Conservation (phyloP, 768 basidiomycete species). For the Tubosaeta sp. region DNA sequence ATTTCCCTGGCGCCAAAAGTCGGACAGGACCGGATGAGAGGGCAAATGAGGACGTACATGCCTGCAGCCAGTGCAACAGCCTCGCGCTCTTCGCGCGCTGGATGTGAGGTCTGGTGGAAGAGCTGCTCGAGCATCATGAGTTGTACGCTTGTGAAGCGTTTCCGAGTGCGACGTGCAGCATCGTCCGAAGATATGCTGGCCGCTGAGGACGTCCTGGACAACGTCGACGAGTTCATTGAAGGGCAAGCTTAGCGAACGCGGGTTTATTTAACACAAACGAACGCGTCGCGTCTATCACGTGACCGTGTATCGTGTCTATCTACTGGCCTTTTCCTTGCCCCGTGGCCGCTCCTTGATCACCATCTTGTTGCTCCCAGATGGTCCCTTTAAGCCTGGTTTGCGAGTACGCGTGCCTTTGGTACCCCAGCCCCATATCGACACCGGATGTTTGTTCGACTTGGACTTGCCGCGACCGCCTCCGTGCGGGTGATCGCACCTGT, state of each 20-base stretch:
- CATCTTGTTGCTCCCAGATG: constrained; percentile 87
- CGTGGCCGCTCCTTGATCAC: constrained; percentile 83
- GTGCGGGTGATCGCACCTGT: constrained; percentile 86
- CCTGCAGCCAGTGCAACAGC: constrained; percentile 52
- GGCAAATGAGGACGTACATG: constrained; percentile 46
- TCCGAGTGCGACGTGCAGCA: constrained; percentile 56
- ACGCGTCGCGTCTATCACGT: constrained; percentile 31
- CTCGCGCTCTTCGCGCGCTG: constrained; percentile 71
- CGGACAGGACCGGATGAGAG: constrained; percentile 1
- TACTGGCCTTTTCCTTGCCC: constrained; percentile 48
- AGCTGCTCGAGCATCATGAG: constrained; percentile 70
- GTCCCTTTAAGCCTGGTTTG: constrained; percentile 86
- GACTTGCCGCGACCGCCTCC: constrained; percentile 98
- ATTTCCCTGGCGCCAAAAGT: constrained; percentile 27
- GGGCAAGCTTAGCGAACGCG: neutral
- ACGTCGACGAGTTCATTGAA: constrained; percentile 21
- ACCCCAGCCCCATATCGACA: constrained; percentile 89
- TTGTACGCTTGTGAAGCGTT: constrained; percentile 64
- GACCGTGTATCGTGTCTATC: constrained; percentile 11
- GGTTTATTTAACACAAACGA: constrained; percentile 23
- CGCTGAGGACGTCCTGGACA: constrained; percentile 54
- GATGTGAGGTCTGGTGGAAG: constrained; percentile 68
- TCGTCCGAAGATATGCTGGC: constrained; percentile 56
- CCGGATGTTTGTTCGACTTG: constrained; percentile 93
- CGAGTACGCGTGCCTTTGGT: constrained; percentile 92